Evolutionary conservation across 2,329 filamentous ascomycete species (phyloP).

Genomic region (Fusarium tricinctum): DNA sequence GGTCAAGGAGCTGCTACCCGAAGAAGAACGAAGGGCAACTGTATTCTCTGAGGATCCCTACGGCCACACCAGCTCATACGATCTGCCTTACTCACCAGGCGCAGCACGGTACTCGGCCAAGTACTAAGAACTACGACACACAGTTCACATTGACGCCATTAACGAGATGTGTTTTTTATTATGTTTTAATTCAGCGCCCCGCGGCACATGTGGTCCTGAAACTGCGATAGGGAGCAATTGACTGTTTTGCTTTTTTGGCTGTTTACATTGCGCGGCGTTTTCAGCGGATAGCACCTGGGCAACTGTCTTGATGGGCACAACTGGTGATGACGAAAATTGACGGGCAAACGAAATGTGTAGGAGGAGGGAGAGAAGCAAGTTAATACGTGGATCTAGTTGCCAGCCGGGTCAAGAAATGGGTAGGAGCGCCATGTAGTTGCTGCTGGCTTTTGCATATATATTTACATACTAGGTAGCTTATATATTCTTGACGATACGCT

Average conservation of each 20-base stretch:
- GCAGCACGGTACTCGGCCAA: slow-evolving; percentile 61
- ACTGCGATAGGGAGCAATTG: slow-evolving; percentile 14
- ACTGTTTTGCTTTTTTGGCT: slow-evolving; percentile 30
- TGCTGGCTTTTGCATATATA: slow-evolving; percentile 35
- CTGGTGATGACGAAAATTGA: slow-evolving; percentile 27
- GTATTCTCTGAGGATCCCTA: slow-evolving; percentile 79
- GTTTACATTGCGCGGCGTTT: slow-evolving; percentile 45
- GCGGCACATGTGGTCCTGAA: slow-evolving; percentile 20
- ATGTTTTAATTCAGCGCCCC: slow-evolving; percentile 31
- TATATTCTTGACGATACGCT: slow-evolving; percentile 23
- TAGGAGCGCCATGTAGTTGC: slow-evolving; percentile 18
- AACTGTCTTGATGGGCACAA: slow-evolving; percentile 18
- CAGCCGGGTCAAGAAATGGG: slow-evolving; percentile 10
- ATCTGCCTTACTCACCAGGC: slow-evolving; percentile 64
- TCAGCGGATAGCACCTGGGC: slow-evolving; percentile 31
- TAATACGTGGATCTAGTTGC: slow-evolving; percentile 32
- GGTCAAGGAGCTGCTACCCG: slow-evolving; percentile 88
- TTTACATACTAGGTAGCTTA: slow-evolving; percentile 35
- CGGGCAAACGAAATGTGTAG: slow-evolving; percentile 16
- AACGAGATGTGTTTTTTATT: slow-evolving; percentile 38
- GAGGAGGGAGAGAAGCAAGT: slow-evolving; percentile 19
- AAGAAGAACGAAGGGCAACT: slow-evolving; percentile 82
- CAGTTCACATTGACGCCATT: slow-evolving; percentile 31
- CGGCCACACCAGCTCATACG: slow-evolving; percentile 68
- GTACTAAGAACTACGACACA: slow-evolving; percentile 54